phyloP scores from a whole-genome alignment of 2,329 filamentous ascomycete genomes.

The Ceratocystis cubensis region DNA sequence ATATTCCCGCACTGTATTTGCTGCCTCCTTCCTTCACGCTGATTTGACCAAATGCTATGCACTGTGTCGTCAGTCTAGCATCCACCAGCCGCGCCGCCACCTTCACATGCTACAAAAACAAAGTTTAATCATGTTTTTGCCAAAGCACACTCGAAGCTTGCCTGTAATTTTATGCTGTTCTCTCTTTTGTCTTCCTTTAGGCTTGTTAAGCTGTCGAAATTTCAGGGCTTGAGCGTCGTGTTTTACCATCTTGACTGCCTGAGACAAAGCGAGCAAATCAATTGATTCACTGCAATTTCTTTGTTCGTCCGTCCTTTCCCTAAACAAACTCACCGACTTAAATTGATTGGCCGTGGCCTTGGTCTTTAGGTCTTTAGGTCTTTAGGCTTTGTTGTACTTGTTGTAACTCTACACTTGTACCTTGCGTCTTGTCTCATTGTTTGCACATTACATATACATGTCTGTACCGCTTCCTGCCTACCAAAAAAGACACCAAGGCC shows the following conservation, averaged over 20 bases:
- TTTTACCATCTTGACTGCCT: neutral
- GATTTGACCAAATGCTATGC: neutral
- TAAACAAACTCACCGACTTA: neutral
- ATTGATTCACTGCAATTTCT: slow-evolving; percentile 2
- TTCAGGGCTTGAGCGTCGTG: neutral
- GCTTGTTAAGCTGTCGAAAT: neutral
- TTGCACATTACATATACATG: no score
- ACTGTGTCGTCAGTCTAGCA: slow-evolving; percentile 7
- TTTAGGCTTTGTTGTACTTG: no score
- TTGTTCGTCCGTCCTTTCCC: neutral
- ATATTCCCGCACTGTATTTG: neutral
- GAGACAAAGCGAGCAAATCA: neutral
- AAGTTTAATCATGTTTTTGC: neutral
- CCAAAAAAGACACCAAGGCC: no score
- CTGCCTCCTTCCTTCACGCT: neutral
- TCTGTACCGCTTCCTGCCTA: no score
- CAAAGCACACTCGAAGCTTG: neutral
- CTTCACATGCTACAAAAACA: neutral
- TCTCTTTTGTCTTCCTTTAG: neutral
- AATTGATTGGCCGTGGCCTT: no score
- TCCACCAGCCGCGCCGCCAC: neutral
- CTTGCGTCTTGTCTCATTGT: no score
- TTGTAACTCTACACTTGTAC: no score
- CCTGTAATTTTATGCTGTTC: neutral
- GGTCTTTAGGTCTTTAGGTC: no score